Evolutionary conservation across 1,139 yeast genomes (phyloP).

Genomic region (Scheffersomyces parashehatae): DNA sequence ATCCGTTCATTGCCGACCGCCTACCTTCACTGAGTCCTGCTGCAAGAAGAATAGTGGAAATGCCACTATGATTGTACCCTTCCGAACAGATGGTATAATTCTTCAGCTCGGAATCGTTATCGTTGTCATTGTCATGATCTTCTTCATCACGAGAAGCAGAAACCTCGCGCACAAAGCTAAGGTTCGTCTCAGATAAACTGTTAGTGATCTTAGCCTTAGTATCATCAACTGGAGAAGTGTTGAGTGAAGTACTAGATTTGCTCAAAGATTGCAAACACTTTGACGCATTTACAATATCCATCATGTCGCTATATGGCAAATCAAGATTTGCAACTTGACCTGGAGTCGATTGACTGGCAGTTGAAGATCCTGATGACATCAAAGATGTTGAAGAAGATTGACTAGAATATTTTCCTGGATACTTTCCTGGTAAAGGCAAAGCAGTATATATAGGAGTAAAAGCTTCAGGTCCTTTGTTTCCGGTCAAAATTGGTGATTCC

Average conservation of each 20-base stretch:
- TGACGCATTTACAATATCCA: constrained; percentile 43
- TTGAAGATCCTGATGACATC: neutral
- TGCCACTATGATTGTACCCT: constrained; percentile 8
- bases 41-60: constrained; percentile 15
- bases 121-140: neutral
- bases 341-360: neutral
- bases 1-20: neutral
- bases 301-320: constrained; percentile 19
- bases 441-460: neutral
- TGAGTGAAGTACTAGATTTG: constrained; percentile 6
- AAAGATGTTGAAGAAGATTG: neutral
- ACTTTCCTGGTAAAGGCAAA: too few relatives aligned
- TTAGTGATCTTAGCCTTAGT: neutral
- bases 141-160: neutral
- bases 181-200: neutral
- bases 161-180: neutral
- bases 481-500: neutral
- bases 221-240: neutral
- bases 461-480: neutral
- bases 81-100: constrained; percentile 6
- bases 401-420: neutral
- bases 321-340: neutral
- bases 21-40: constrained; percentile 10
- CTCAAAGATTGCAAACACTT: constrained; percentile 39
- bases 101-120: neutral